Base-by-base conservation (phyloP, 192 early-diverging fungal genomes). In the Entrophospora sp. region DNA sequence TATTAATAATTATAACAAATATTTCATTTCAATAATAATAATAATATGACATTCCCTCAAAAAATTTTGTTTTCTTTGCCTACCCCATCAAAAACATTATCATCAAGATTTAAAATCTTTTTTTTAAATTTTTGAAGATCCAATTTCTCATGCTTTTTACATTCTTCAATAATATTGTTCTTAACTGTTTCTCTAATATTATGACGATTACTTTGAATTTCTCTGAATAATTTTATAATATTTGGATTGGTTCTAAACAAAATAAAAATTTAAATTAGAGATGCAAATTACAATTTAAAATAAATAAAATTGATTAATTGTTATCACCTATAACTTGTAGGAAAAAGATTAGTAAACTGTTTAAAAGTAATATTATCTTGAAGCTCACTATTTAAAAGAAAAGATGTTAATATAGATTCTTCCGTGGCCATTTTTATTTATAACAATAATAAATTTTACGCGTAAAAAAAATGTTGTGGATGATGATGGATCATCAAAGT, bases 301-400 rank as follows among this genome's bases (percentile, higher is more conserved):
- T n/a, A n/a, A n/a, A n/a, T n/a, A n/a, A n/a, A n/a, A n/a, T n/a
- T n/a, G n/a, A n/a, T n/a, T n/a, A n/a, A n/a, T n/a, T n/a, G n/a
- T 12, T 12, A 2, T 9, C 37, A 59, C 57, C 57, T 59, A 27
- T 59, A 40, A 37, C 34, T n/a, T 24, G 20, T 10, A 27, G 57
- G 57, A 40, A 59, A 59, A 14, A 25, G 20, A n/a, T 59, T 59
- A 25, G 20, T 59, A 35, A 59, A 59, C 12, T 59, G 57, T 36
- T 40, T 18, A 5, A 59, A 28, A 5, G 57, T 24, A 24, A 59
- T 25, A 14, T 40, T 59, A 59, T 59, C 57, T 59, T 32, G n/a
- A 37, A 59, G 57, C 22, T 59, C 57, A 27, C 37, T 59, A 40
- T 59, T 40, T 5, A 59, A 25, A 20, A 59, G 38, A 20, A 38